Percentiles rank a stretch among this genome's conserved stretches.
phyloP scores from a whole-genome alignment of 1,139 yeast species.

The Zygosaccharomyces sapae region DNA sequence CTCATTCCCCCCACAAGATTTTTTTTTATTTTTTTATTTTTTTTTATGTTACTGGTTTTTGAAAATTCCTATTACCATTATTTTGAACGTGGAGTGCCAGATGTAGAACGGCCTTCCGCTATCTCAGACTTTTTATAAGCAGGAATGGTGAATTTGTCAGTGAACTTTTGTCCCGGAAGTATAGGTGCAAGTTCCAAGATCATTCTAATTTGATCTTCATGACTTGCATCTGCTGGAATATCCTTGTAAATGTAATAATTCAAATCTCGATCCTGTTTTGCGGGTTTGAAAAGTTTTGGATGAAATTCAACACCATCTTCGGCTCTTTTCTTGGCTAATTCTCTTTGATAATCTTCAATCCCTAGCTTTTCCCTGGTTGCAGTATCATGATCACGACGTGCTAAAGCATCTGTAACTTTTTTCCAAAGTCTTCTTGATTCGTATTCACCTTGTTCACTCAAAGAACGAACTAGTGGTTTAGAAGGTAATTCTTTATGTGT shows the following conservation, averaged over 20 bases:
- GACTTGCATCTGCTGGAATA: constrained; percentile 43
- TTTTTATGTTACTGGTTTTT: too few species aligned
- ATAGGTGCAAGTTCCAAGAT: constrained; percentile 66
- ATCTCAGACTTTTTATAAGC: constrained; percentile 52
- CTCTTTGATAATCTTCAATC: constrained; percentile 81
- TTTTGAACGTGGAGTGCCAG: constrained; percentile 2
- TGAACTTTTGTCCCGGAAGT: constrained; percentile 69
- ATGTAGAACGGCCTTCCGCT: constrained; percentile 17
- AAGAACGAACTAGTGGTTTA: constrained; percentile 69
- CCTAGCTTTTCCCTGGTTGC: constrained; percentile 87
- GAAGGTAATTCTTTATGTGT: constrained; percentile 49
- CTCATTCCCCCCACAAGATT: background rate
- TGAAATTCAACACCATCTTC: constrained; percentile 78
- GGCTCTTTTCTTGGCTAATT: constrained; percentile 61
- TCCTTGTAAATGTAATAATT: constrained; percentile 65
- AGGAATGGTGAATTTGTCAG: constrained; percentile 62
- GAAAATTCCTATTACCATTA: background rate
- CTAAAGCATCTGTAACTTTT: constrained; percentile 72
- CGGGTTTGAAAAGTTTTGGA: constrained; percentile 66
- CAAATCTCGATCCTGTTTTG: constrained; percentile 43
- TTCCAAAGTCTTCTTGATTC: constrained; percentile 86
- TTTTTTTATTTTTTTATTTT: background rate
- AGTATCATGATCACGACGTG: constrained; percentile 63
- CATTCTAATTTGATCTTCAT: constrained; percentile 51
- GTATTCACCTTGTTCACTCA: constrained; percentile 69